Conservation (phyloP, 2,329 filamentous ascomycete species). For the Trichoderma citrinoviride region DNA sequence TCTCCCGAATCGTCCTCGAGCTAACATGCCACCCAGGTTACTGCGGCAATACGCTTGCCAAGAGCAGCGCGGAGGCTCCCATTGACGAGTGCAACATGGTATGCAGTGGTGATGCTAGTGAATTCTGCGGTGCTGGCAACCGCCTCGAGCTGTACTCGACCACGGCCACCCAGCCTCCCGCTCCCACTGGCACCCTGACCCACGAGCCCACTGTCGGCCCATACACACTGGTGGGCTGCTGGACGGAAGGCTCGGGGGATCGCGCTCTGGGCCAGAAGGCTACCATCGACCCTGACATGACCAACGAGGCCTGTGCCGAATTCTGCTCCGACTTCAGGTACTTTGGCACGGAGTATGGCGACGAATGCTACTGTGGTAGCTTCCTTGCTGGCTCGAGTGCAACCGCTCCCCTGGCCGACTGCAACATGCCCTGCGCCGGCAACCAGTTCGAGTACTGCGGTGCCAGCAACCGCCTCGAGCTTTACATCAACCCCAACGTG, state of each 20-base stretch:
- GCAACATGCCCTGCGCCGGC: constrained; percentile 37
- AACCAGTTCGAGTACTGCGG: constrained; percentile 37
- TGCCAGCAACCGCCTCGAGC: constrained; percentile 34
- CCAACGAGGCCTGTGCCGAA: constrained; percentile 35
- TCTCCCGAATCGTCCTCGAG: not conserved
- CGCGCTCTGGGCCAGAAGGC: constrained; percentile 36
- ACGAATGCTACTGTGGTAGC: constrained; percentile 42
- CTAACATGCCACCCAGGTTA: constrained; percentile 36
- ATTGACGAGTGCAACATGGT: constrained; percentile 39
- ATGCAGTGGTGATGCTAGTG: constrained; percentile 41
- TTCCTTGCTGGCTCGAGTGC: constrained; percentile 30
- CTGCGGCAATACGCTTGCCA: constrained; percentile 45
- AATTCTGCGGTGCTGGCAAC: constrained; percentile 44
- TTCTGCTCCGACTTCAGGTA: constrained; percentile 40
- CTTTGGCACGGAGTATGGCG: constrained; percentile 42
- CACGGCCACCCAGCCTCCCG: constrained; percentile 35
- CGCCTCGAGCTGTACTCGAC: constrained; percentile 46
- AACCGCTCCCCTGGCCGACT: constrained; percentile 34
- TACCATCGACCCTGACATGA: constrained; percentile 33
- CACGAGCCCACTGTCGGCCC: constrained; percentile 28
- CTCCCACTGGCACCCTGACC: constrained; percentile 29
- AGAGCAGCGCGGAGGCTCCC: constrained; percentile 31
- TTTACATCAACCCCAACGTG: constrained; percentile 34
- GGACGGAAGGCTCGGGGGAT: constrained; percentile 37
- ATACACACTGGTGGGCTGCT: constrained; percentile 42